Evolutionary conservation across 2,329 filamentous ascomycete species (phyloP).

Genomic region (Ramularia collo-cygni): DNA sequence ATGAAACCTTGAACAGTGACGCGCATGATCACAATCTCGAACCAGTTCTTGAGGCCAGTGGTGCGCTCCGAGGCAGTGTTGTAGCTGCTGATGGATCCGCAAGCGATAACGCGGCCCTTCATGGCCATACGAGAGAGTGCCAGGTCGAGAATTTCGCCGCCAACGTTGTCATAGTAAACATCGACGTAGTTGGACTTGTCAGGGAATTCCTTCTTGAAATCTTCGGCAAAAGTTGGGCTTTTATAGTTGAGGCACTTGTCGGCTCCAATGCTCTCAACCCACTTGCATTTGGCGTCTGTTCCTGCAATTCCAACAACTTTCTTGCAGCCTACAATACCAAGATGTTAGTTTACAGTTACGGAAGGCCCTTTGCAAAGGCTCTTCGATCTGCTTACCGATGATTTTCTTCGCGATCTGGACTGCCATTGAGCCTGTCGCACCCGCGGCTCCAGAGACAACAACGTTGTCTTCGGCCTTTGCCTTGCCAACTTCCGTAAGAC

Average conservation of each 20-base stretch:
- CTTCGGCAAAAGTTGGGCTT: slow-evolving; percentile 38
- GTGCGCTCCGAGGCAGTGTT: slow-evolving; percentile 45
- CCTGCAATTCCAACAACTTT: slow-evolving; percentile 48
- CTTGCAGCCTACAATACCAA: slow-evolving; percentile 24
- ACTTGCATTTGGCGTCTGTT: slow-evolving; percentile 44
- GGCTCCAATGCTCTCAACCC: slow-evolving; percentile 45
- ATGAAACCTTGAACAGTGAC: slow-evolving; percentile 31
- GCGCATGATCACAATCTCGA: slow-evolving; percentile 30
- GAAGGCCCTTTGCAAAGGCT: slow-evolving; percentile 47
- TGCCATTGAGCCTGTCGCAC: slow-evolving; percentile 43
- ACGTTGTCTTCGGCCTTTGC: slow-evolving; percentile 38
- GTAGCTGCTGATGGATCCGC: slow-evolving; percentile 64
- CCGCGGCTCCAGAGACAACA: slow-evolving; percentile 44
- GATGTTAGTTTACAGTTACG: not conserved
- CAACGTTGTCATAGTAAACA: slow-evolving; percentile 72
- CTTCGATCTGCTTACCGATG: slow-evolving; percentile 35
- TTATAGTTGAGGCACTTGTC: slow-evolving; percentile 53
- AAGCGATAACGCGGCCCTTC: slow-evolving; percentile 60
- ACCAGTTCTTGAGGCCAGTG: slow-evolving; percentile 32
- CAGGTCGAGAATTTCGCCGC: slow-evolving; percentile 62
- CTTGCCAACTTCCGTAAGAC: slow-evolving; percentile 35
- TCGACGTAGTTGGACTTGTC: slow-evolving; percentile 37
- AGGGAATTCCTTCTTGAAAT: slow-evolving; percentile 41
- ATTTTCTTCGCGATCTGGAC: slow-evolving; percentile 50
- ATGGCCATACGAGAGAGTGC: slow-evolving; percentile 57